Evolutionary conservation across 1,284 basidiomycete genomes (phyloP), one percentile per base, ranked within the genome.

Genomic region (Leccinum subrobustum): DNA sequence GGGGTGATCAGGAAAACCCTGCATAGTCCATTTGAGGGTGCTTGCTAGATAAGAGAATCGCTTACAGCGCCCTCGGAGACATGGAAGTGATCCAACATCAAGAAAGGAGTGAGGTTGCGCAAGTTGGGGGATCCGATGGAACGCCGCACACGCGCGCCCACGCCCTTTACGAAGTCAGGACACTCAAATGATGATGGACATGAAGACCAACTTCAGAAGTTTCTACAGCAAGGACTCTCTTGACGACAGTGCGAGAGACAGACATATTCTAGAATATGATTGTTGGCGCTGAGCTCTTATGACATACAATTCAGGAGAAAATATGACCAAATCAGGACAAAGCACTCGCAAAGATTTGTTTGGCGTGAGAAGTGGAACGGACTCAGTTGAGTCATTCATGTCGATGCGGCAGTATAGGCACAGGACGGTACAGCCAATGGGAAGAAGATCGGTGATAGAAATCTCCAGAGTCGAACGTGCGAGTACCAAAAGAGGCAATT

Each of bases 71-170:
- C 87, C 68, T 83, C 72, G 1, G 78, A 77, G 58, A 88, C 81
- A 70, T 87, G 82, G 68, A 92, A 91, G 67, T 91, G 88, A 71
- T 93, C 91, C 6, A 93, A 77, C 91, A 97, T 91, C 58, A 98
- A 80, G 80, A 98, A 98, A 0, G 95, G 96, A 0, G 89, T 89
- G 52, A 97, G 78, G 73, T 95, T 97, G 59, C 87, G 81, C 23
- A 98, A 80, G 52, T 75, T 79, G 72, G 79, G 79, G 1, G 87
- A 84, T 11, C 96, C 96, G 66, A 98, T 97, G 29, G 91, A 93
- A 52, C 96, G 83, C 61, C 95, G 84, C n/a, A 98, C 96, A 52
- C 82, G 79, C 6, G 92, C 95, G 9, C 94, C 95, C 4, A 79
- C 90, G n/a, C 95, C 95, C 88, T 88, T 42, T n/a, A 42, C 39